phyloP scores from a whole-genome alignment of 495 filamentous ascomycete genomes.

The Penicillium salamii region DNA sequence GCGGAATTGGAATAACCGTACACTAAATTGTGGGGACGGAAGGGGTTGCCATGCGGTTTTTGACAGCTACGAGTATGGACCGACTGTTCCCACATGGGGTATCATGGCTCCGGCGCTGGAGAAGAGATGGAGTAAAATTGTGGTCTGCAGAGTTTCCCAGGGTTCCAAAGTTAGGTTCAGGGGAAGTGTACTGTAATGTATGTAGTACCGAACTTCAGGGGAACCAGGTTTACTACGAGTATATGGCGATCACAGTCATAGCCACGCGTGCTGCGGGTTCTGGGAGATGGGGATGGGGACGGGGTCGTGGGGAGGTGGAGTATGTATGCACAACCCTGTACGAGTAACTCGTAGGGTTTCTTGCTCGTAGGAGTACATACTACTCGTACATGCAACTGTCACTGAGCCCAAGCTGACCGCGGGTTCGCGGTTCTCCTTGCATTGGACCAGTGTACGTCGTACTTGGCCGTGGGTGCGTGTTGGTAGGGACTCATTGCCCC shows the following conservation, averaged over 20 bases:
- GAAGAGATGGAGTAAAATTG: background rate
- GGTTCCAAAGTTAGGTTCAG: background rate
- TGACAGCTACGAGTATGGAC: constrained; percentile 3
- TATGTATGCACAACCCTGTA: no score
- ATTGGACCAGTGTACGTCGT: no score
- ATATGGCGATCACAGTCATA: background rate
- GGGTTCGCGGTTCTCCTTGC: no score
- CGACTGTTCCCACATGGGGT: background rate
- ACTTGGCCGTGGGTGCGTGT: no score
- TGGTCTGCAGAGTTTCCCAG: background rate
- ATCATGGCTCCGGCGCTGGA: background rate
- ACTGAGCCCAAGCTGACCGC: no score
- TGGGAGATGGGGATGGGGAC: background rate
- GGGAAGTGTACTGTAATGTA: no score
- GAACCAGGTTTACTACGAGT: constrained; percentile 1
- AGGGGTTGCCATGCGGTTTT: background rate
- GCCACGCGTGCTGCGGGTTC: background rate
- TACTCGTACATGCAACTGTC: no score
- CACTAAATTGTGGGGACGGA: background rate
- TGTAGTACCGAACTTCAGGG: background rate
- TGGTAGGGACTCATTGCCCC: no score
- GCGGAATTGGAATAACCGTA: background rate
- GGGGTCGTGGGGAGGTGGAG: no score
- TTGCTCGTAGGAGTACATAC: no score
- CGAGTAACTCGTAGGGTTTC: no score